These are phyloP conservation scores for Ascochyta koolunga DNA, from an alignment of 2,329 filamentous ascomycete species.

Conservation along the genomic window DNA sequence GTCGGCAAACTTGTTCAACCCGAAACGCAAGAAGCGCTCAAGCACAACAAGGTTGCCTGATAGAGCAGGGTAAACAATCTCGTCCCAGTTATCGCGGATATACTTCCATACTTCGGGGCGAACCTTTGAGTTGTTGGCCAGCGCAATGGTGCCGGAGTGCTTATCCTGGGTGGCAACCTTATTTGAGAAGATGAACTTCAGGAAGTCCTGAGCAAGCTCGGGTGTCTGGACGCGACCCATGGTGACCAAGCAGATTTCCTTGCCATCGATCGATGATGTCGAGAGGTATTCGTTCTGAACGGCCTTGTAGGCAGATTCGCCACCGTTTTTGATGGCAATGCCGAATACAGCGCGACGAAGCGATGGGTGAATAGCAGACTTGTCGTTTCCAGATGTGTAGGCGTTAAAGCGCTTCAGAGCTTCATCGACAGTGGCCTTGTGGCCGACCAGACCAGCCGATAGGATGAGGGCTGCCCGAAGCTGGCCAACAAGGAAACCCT, in stretches of 20 bases:
- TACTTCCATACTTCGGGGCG: slow-evolving; percentile 83
- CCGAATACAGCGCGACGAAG: slow-evolving; percentile 82
- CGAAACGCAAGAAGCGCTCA: slow-evolving; percentile 83
- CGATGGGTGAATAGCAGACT: slow-evolving; percentile 76
- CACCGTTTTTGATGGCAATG: slow-evolving; percentile 76
- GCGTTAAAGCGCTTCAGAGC: slow-evolving; percentile 78
- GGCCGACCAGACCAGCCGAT: slow-evolving; percentile 75
- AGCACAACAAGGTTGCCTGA: slow-evolving; percentile 83
- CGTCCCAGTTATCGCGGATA: slow-evolving; percentile 81
- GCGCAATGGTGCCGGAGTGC: slow-evolving; percentile 76
- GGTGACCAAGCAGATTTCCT: slow-evolving; percentile 79
- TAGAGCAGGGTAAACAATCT: slow-evolving; percentile 70
- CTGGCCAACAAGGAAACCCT: slow-evolving; percentile 82
- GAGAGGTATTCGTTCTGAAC: slow-evolving; percentile 85
- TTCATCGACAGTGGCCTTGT: slow-evolving; percentile 74
- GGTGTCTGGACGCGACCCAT: slow-evolving; percentile 75
- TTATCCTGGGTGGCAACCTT: slow-evolving; percentile 86
- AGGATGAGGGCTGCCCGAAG: slow-evolving; percentile 81
- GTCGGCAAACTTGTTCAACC: slow-evolving; percentile 79
- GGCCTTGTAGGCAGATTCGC: slow-evolving; percentile 70
- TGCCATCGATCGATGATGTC: slow-evolving; percentile 87
- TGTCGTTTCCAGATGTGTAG: slow-evolving; percentile 72
- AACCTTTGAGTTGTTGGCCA: slow-evolving; percentile 75
- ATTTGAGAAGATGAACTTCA: slow-evolving; percentile 79
- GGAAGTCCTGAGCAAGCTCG: slow-evolving; percentile 70